phyloP scores from a whole-genome alignment of 2,329 filamentous ascomycete species.

The Ophiostoma sp. region DNA sequence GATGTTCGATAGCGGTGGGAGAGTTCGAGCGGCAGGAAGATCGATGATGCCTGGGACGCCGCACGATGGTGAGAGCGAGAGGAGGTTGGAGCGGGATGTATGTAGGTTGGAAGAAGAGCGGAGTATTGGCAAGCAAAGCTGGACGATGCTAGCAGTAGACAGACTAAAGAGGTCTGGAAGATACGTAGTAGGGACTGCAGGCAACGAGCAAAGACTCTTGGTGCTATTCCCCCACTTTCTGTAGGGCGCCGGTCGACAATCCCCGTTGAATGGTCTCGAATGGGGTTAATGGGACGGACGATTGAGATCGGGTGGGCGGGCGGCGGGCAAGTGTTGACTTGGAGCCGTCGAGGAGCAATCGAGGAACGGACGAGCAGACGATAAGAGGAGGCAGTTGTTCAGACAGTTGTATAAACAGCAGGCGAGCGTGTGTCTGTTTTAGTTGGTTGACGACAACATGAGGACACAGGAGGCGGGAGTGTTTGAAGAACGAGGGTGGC shows the following conservation, averaged over 20 bases:
- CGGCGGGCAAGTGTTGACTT: not conserved
- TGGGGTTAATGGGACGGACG: not conserved
- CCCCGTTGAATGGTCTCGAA: constrained; percentile 6
- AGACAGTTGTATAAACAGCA: not conserved
- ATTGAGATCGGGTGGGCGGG: not conserved
- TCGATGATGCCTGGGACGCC: not conserved
- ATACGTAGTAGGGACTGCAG: constrained; percentile 18
- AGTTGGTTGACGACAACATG: not conserved
- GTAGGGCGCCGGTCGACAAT: constrained; percentile 15
- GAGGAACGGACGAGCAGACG: not conserved
- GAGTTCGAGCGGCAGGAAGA: not conserved
- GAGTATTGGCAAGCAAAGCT: constrained; percentile 9
- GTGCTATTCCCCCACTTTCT: constrained; percentile 20
- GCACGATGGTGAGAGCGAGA: not conserved
- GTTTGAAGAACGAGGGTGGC: constrained; percentile 3
- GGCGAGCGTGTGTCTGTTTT: not conserved
- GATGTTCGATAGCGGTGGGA: not conserved
- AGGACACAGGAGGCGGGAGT: constrained; percentile 6
- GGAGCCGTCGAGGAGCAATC: not conserved
- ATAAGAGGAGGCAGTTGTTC: not conserved
- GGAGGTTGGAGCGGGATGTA: constrained; percentile 3
- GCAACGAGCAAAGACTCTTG: constrained; percentile 19
- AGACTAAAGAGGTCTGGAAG: constrained; percentile 13
- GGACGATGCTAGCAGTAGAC: constrained; percentile 7
- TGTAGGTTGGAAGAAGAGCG: constrained; percentile 14